Conservation (phyloP, 768 basidiomycete species). For the Mycena metata region DNA sequence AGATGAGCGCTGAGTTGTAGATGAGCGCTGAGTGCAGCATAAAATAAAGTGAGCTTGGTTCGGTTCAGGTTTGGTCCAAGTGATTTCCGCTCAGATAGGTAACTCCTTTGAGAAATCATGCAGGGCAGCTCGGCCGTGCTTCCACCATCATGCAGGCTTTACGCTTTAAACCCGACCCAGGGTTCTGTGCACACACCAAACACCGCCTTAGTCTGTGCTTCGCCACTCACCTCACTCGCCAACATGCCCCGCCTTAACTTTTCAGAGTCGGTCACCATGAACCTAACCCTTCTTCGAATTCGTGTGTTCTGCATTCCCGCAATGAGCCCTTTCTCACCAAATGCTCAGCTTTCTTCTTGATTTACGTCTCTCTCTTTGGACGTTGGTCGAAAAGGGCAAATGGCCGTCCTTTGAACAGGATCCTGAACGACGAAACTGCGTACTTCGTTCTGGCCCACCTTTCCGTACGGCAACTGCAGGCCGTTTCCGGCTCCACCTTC, state of each 20-base stretch:
- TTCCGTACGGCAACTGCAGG: slow-evolving; percentile 22
- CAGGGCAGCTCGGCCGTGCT: too few species aligned
- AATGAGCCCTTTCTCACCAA: not conserved
- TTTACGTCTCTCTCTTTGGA: slow-evolving; percentile 9
- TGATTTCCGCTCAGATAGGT: too few species aligned
- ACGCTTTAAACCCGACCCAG: too few species aligned
- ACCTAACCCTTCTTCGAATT: slow-evolving; percentile 16
- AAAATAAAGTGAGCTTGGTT: too few species aligned
- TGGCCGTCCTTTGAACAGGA: slow-evolving; percentile 14
- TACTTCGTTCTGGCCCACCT: slow-evolving; percentile 22
- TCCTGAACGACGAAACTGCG: slow-evolving; percentile 4
- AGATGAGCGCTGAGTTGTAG: too few species aligned
- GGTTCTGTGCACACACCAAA: too few species aligned
- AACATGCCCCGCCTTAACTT: not conserved
- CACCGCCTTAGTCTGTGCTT: too few species aligned
- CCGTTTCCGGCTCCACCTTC: slow-evolving; percentile 15
- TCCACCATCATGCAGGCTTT: too few species aligned
- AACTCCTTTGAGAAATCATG: too few species aligned
- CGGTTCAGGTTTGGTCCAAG: too few species aligned
- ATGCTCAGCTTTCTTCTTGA: not conserved
- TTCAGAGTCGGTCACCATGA: slow-evolving; percentile 7
- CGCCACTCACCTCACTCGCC: not conserved
- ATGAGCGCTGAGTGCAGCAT: too few species aligned
- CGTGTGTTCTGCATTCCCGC: not conserved
- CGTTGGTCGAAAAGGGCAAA: slow-evolving; percentile 28